These are phyloP conservation scores for Drechslerella coelobrocha DNA, from an alignment of 2,329 filamentous ascomycete species.

Conservation along the genomic window DNA sequence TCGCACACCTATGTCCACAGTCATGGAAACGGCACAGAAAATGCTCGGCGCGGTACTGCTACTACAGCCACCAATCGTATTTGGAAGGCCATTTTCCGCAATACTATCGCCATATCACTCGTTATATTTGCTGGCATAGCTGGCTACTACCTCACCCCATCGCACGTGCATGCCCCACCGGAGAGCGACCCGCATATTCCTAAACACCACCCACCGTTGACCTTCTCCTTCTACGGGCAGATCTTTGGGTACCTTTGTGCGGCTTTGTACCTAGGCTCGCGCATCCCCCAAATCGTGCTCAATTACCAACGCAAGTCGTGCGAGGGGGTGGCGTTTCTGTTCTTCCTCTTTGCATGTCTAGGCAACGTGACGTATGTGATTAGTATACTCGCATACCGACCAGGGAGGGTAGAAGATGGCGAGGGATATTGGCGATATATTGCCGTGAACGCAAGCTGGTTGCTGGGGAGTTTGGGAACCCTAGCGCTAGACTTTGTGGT, in stretches of 20 bases:
- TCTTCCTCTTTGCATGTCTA: slow-evolving; percentile 95
- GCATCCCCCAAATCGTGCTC: slow-evolving; percentile 86
- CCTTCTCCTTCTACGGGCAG: slow-evolving; percentile 79
- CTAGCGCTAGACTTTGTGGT: slow-evolving; percentile 75
- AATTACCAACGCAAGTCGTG: slow-evolving; percentile 93
- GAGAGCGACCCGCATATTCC: slow-evolving; percentile 56
- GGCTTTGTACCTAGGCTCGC: slow-evolving; percentile 83
- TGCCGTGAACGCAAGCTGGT: slow-evolving; percentile 87
- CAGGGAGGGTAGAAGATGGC: slow-evolving; percentile 63
- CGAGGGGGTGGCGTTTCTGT: slow-evolving; percentile 89
- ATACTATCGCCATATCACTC: slow-evolving; percentile 75
- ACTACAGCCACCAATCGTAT: slow-evolving; percentile 1
- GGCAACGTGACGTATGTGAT: slow-evolving; percentile 94
- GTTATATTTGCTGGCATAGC: slow-evolving; percentile 82
- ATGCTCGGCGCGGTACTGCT: slow-evolving; percentile 58
- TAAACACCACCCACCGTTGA: slow-evolving; percentile 62
- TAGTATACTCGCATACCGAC: slow-evolving; percentile 88
- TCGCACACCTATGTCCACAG: slow-evolving; percentile 2
- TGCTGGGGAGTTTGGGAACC: slow-evolving; percentile 87
- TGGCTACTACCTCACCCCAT: slow-evolving; percentile 79
- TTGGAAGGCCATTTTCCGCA: slow-evolving; percentile 70
- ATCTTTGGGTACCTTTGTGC: slow-evolving; percentile 94
- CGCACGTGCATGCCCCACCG: slow-evolving; percentile 56
- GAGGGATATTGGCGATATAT: slow-evolving; percentile 76
- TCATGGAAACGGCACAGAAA: slow-evolving; percentile 61